Evolutionary conservation across 345 rosid species (phyloP), one percentile per base, ranked within the genome.

Genomic region (Corymbia maculata): DNA sequence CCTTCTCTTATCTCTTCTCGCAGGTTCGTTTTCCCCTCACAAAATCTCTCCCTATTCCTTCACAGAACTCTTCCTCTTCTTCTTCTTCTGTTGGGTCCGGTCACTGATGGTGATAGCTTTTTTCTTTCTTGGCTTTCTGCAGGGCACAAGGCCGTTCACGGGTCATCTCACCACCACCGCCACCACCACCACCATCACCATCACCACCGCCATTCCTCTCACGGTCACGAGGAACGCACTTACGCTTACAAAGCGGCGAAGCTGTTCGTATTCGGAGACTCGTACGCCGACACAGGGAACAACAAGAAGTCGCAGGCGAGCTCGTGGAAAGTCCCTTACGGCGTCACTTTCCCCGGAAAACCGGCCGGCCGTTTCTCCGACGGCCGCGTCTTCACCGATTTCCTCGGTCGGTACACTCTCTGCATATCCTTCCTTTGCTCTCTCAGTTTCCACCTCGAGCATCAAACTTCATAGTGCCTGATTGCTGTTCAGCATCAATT

Each of bases 261-360:
- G 92, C 93, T 95, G 50, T 94, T 95, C 87, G 97, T 94, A 30
- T 95, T 95, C 66, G 97, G 97, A 52, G 96, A 94, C 88, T 95
- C 97, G 4, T 94, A 94, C 42, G 95, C 92, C 10, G 97, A 95
- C 85, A 93, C 96, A 12, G 96, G 96, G 42, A 95, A 95, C 92
- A 87, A 53, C 90, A 30, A 85, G 3, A 92, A 88, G 45, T 64
- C 91, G 42, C 42, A 32, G 3, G 51, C 92, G 42, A 51, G 55
- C 61, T 92, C 97, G 16, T 95, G 97, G 97, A 95, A 92, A 86
- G 26, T 85, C 9, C 97, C 97, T 9, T 94, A 95, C 28, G 96
- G 96, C 26, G 47, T 90, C 86, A 93, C 96, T 51, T 94, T 91
- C 50, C 97, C 97, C 4, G 96, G 95, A 16, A 93, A 93, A 87